Evolutionary conservation across 1,139 yeast species (phyloP).

Genomic region (Torulaspora globosa): DNA sequence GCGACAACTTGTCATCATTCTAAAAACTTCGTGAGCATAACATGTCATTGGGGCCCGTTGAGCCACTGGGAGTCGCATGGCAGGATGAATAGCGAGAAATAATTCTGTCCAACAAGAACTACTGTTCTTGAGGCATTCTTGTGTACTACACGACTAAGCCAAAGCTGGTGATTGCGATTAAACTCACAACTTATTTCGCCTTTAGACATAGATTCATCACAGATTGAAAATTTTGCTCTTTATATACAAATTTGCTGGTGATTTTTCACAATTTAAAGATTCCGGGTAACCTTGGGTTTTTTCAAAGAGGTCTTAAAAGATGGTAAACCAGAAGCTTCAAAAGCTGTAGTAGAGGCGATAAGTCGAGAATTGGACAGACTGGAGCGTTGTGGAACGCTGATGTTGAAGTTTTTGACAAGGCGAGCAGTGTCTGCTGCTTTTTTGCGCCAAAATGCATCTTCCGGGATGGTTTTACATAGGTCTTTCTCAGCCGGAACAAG

Average conservation of each 20-base stretch:
- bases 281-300: conserved; percentile 5
- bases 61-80: neutral
- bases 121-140: conserved; percentile 14
- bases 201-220: no score
- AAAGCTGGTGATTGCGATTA: neutral
- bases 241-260: neutral
- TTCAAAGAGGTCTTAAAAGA: neutral
- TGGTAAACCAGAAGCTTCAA: no score
- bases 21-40: conserved; percentile 1
- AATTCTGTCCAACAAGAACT: conserved; percentile 16
- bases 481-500: conserved; percentile 8
- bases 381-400: neutral
- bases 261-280: neutral
- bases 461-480: conserved; percentile 1
- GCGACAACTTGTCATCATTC: conserved; percentile 39
- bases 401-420: conserved; percentile 9
- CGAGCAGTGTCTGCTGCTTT: conserved; percentile 4
- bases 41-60: neutral
- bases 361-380: neutral
- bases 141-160: neutral
- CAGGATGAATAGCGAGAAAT: neutral
- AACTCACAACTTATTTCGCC: no score
- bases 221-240: conserved; percentile 3
- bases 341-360: no score
- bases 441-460: conserved; percentile 2